A percentile compares a stretch with the other conserved stretches of the same genome.
These are phyloP conservation scores for Agaricus blazei DNA, from an alignment of 768 basidiomycete species.

Conservation along the genomic window DNA sequence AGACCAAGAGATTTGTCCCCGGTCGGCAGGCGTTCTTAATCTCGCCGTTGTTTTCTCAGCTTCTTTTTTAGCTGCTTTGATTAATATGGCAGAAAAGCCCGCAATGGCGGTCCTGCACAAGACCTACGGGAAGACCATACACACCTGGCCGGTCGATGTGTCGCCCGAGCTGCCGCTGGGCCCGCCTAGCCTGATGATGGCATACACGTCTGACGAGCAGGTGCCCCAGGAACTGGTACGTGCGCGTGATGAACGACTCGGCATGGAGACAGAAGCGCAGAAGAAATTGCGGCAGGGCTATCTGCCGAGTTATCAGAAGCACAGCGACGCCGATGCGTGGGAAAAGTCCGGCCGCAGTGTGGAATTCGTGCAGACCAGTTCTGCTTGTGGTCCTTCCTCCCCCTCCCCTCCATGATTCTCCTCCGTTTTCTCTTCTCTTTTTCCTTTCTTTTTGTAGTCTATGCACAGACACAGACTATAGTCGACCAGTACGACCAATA, in stretches of 20 bases:
- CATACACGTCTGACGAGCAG: constrained; percentile 7
- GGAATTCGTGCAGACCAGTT: neutral
- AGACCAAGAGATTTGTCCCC: neutral
- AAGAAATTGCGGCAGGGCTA: constrained; percentile 1
- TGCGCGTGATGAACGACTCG: neutral
- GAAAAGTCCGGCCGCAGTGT: constrained; percentile 6
- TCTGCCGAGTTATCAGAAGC: constrained; percentile 1
- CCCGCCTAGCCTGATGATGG: constrained; percentile 5
- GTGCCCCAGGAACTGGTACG: constrained; percentile 4
- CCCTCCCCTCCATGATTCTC: constrained; percentile 14
- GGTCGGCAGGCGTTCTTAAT: neutral
- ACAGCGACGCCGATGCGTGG: constrained; percentile 6
- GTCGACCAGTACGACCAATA: constrained; percentile 36
- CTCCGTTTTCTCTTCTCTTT: constrained; percentile 13
- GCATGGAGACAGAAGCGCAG: constrained; percentile 1
- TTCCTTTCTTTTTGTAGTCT: constrained; percentile 15
- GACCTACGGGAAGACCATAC: constrained; percentile 11
- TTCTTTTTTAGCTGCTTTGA: neutral
- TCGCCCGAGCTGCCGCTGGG: constrained; percentile 7
- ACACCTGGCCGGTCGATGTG: constrained; percentile 10
- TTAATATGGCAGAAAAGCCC: constrained; percentile 9
- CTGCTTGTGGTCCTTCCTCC: no score
- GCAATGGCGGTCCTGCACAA: constrained; percentile 11
- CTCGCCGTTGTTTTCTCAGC: neutral
- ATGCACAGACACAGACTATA: constrained; percentile 37